Percentiles rank a stretch among this genome's conserved stretches.
Evolutionary conservation across 23 red algal genomes (phyloP).

Genomic region (Agarophyton chilense): DNA sequence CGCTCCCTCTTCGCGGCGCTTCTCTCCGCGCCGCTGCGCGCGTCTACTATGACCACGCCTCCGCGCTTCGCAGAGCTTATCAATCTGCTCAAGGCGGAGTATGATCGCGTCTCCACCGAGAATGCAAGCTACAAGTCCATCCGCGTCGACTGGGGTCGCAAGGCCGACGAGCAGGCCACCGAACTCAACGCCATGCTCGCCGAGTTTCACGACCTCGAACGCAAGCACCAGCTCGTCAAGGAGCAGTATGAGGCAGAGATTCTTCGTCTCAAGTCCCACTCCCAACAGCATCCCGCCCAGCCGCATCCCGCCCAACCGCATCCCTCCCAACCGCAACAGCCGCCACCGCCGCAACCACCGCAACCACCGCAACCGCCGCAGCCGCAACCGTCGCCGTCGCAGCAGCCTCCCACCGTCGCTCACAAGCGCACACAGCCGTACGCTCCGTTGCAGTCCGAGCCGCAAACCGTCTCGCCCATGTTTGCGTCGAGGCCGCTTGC

Average conservation of each 20-base stretch:
- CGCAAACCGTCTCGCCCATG: slow-evolving; percentile 7
- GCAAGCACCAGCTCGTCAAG: slow-evolving; percentile 77
- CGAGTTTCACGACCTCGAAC: slow-evolving; percentile 70
- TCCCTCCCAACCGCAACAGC: slow-evolving; percentile 21
- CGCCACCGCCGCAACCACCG: slow-evolving; percentile 19
- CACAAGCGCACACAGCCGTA: neutral
- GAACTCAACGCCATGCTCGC: slow-evolving; percentile 61
- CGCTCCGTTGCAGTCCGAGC: slow-evolving; percentile 2
- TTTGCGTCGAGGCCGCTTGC: slow-evolving; percentile 4
- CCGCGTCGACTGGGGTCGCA: slow-evolving; percentile 69
- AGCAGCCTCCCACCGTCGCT: neutral
- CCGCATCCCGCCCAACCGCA: slow-evolving; percentile 13
- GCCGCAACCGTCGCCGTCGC: neutral
- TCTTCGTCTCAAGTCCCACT: slow-evolving; percentile 54
- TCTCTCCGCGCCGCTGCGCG: neutral
- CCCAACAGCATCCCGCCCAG: neutral
- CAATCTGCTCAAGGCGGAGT: slow-evolving; percentile 68
- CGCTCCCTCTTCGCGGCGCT: neutral
- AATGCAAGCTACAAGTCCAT: slow-evolving; percentile 33
- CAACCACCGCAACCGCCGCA: slow-evolving; percentile 35
- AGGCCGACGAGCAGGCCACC: slow-evolving; percentile 68
- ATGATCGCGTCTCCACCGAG: slow-evolving; percentile 49
- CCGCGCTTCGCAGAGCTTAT: slow-evolving; percentile 52
- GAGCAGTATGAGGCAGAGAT: slow-evolving; percentile 88
- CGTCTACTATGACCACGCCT: neutral